Evolutionary conservation across 495 filamentous ascomycete species (phyloP).

Genomic region (Peziza echinospora): DNA sequence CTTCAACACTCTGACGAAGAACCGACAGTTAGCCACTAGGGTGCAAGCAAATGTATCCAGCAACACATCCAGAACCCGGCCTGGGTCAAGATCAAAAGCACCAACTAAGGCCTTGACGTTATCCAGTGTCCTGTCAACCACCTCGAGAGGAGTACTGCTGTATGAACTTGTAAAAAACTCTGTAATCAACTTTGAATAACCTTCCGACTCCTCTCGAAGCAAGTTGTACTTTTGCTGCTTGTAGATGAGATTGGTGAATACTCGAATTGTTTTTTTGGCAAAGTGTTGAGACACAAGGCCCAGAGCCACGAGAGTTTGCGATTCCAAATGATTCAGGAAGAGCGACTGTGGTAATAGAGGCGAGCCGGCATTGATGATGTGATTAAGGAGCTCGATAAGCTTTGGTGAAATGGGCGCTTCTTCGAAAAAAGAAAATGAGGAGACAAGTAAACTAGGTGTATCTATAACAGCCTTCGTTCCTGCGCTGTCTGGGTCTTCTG

Average conservation of each 20-base stretch:
- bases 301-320: slow-evolving; percentile 45
- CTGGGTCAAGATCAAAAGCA: slow-evolving; percentile 83
- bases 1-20: slow-evolving; percentile 79
- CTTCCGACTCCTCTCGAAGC: slow-evolving; percentile 85
- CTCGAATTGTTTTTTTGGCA: slow-evolving; percentile 56
- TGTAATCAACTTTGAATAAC: slow-evolving; percentile 70
- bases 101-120: slow-evolving; percentile 78
- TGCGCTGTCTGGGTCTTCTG: slow-evolving; percentile 21
- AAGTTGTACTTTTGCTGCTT: slow-evolving; percentile 93
- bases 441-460: slow-evolving; percentile 42
- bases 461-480: slow-evolving; percentile 11
- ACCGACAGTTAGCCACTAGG: slow-evolving; percentile 63
- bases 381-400: slow-evolving; percentile 21
- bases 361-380: slow-evolving; percentile 44
- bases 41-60: slow-evolving; percentile 73
- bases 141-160: slow-evolving; percentile 25
- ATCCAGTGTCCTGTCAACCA: slow-evolving; percentile 43
- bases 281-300: slow-evolving; percentile 71
- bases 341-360: slow-evolving; percentile 46
- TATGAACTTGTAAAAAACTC: slow-evolving; percentile 57
- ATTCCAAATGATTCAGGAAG: slow-evolving; percentile 71
- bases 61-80: slow-evolving; percentile 77
- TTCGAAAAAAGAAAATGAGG: slow-evolving; percentile 53
- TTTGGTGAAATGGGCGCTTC: slow-evolving; percentile 21
- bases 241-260: slow-evolving; percentile 79